Evolutionary conservation across 2,329 filamentous ascomycete genomes (phyloP).

Genomic region (Aspergillus pseudoterreus): DNA sequence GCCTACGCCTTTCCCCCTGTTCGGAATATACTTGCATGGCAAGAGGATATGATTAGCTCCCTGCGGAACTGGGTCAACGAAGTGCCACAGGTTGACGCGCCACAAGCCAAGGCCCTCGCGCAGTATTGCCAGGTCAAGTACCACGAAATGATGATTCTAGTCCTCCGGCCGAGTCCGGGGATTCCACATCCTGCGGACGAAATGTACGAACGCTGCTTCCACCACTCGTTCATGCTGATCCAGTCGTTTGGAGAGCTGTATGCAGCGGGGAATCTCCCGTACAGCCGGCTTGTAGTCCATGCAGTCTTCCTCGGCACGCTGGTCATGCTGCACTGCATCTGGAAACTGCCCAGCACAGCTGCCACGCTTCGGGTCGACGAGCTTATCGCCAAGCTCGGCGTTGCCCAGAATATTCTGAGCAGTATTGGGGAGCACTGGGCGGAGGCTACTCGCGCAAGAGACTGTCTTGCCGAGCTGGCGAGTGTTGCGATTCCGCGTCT

Average conservation of each 20-base stretch:
- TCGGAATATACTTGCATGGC: constrained; percentile 46
- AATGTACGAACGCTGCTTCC: constrained; percentile 41
- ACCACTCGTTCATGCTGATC: constrained; percentile 42
- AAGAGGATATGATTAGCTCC: constrained; percentile 38
- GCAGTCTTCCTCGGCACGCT: constrained; percentile 48
- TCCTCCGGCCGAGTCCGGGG: constrained; percentile 51
- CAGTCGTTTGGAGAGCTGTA: constrained; percentile 44
- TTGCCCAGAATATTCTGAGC: constrained; percentile 47
- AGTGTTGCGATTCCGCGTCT: constrained; percentile 24
- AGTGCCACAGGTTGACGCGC: constrained; percentile 28
- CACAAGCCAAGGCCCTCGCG: constrained; percentile 5
- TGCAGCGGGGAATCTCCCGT: constrained; percentile 42
- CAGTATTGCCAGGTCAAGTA: constrained; percentile 45
- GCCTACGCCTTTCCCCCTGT: constrained; percentile 49
- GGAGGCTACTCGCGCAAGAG: constrained; percentile 37
- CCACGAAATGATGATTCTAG: constrained; percentile 48
- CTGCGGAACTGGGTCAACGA: constrained; percentile 41
- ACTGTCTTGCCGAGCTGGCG: constrained; percentile 29
- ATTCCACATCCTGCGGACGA: constrained; percentile 47
- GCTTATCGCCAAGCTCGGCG: constrained; percentile 42
- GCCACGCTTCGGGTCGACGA: constrained; percentile 35
- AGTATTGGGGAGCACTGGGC: constrained; percentile 53
- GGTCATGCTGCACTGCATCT: constrained; percentile 51
- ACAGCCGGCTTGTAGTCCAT: constrained; percentile 50
- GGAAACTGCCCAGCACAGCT: constrained; percentile 43